A percentile compares a stretch with the other conserved stretches of the same genome.
These are phyloP conservation scores for Trichoderma sp. DNA, from an alignment of 2,329 filamentous ascomycete species.

Conservation along the genomic window DNA sequence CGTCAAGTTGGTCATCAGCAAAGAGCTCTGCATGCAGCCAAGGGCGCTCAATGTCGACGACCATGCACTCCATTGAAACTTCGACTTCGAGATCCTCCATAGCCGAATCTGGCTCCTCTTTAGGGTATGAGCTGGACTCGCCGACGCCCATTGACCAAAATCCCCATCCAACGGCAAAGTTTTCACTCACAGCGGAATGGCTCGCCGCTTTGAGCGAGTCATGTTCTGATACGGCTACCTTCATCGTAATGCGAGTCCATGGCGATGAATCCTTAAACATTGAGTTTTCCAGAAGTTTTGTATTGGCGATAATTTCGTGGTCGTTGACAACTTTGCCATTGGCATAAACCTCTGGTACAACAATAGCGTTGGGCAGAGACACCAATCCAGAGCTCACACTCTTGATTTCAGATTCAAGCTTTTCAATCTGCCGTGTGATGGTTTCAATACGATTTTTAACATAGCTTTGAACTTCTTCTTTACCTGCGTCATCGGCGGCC, in stretches of 20 bases:
- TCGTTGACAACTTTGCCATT: not conserved
- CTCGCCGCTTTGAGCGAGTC: not conserved
- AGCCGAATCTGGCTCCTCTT: not conserved
- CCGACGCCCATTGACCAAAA: not conserved
- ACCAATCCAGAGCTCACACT: not conserved
- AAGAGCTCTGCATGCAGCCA: not conserved
- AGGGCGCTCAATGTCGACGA: slow-evolving; percentile 1
- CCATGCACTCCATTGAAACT: not conserved
- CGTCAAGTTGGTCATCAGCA: not conserved
- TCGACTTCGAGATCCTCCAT: not conserved
- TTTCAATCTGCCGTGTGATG: not conserved
- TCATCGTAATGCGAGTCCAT: not conserved
- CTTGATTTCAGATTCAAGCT: not conserved
- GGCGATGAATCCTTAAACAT: not conserved
- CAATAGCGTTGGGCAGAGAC: not conserved
- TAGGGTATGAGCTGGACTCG: not conserved
- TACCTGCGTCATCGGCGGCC: not conserved
- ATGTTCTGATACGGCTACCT: not conserved
- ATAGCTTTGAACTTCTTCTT: not conserved
- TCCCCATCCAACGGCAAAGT: not conserved
- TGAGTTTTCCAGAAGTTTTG: not conserved
- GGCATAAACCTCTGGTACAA: not conserved
- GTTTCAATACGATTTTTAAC: not conserved
- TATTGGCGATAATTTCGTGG: not conserved
- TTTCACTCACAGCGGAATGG: not conserved